Evolutionary conservation across 345 rosid genomes (phyloP), one percentile per base, ranked within the genome.

Genomic region (Gossypium arboreum): DNA sequence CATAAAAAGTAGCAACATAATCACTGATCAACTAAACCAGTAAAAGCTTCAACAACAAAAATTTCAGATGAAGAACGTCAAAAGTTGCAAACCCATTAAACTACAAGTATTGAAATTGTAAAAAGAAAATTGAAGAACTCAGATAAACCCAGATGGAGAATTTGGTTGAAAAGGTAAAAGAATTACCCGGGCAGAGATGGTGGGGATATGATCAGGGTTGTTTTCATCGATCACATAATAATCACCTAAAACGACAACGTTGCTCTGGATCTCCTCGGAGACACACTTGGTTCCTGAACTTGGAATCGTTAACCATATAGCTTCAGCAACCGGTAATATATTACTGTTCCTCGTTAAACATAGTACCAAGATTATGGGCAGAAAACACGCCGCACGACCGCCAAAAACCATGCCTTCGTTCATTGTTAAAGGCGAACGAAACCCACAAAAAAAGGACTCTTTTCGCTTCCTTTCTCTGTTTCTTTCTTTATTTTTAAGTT

Each of bases 191-290:
- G 82, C 73, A 24, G 94, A 80, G 78, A 94, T 47, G 68, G 85
- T 62, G 20, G 86, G 81, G 29, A 73, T 67, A 47, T 81, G 70
- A 41, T 85, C 84, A 16, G 89, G 91, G 34, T 85, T 77, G 0
- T 81, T 85, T 56, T 90, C 96, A 72, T 88, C 90, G 77, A 94
- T 82, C 63, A 90, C 89, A 76, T 84, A 83, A 79, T 89, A 94
- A 83, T 92, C 91, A 47, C 92, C 91, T 76, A 94, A 78, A 67
- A 94, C 97, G 68, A 94, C 90, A 34, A 90, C 92, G 92, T 86
- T 83, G 85, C 68, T 84, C 50, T 89, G 94, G 80, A 94, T 92
- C 86, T 92, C 97, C 92, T 94, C 98, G 17, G 97, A 94, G 16
- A 94, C 83, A 56, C 98, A 94, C 92, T 94, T 94, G 57, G 94